Percentiles rank a stretch among this genome's conserved stretches.
These are phyloP conservation scores for Dothideomycetes sp. DNA, from an alignment of 2,329 filamentous ascomycete genomes.

Conservation along the genomic window DNA sequence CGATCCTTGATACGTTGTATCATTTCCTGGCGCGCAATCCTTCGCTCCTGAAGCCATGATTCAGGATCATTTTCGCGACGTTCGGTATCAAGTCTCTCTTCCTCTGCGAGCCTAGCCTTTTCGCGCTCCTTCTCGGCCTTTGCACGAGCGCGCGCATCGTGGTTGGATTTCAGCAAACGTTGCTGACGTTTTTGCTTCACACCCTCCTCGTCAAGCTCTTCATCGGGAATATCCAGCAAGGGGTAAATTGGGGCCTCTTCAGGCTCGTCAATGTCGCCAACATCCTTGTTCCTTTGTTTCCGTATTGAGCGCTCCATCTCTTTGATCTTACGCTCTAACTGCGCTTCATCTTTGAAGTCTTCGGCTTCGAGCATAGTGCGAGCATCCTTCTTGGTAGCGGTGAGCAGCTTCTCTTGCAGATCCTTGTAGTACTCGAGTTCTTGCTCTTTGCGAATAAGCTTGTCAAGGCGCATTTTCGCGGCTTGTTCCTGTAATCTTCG, in stretches of 20 bases:
- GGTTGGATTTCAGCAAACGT: slow-evolving; percentile 83
- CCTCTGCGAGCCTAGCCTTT: slow-evolving; percentile 72
- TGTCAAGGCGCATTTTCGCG: slow-evolving; percentile 92
- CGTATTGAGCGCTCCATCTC: slow-evolving; percentile 87
- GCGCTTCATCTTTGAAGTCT: slow-evolving; percentile 83
- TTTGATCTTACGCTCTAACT: slow-evolving; percentile 73
- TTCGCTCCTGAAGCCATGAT: slow-evolving; percentile 75
- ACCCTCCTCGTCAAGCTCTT: slow-evolving; percentile 82
- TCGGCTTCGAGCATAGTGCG: slow-evolving; percentile 78
- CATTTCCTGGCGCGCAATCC: slow-evolving; percentile 60
- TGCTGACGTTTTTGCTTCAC: slow-evolving; percentile 91
- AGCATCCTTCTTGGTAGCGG: slow-evolving; percentile 78
- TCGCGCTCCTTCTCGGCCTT: slow-evolving; percentile 95
- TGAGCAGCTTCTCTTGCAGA: slow-evolving; percentile 59
- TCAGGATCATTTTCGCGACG: slow-evolving; percentile 76
- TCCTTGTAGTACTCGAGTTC: slow-evolving; percentile 90
- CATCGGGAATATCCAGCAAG: slow-evolving; percentile 79
- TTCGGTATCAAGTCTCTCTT: slow-evolving; percentile 74
- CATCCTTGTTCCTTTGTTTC: slow-evolving; percentile 84
- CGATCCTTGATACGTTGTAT: slow-evolving; percentile 83
- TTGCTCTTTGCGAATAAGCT: slow-evolving; percentile 89
- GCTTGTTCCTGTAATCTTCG: slow-evolving; percentile 88
- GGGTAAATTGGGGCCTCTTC: slow-evolving; percentile 76
- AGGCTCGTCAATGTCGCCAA: slow-evolving; percentile 70
- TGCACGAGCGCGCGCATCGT: slow-evolving; percentile 84